Evolutionary conservation across 805 yeast genomes (phyloP).

Genomic region (Wickerhamomyces hampshirensis): DNA sequence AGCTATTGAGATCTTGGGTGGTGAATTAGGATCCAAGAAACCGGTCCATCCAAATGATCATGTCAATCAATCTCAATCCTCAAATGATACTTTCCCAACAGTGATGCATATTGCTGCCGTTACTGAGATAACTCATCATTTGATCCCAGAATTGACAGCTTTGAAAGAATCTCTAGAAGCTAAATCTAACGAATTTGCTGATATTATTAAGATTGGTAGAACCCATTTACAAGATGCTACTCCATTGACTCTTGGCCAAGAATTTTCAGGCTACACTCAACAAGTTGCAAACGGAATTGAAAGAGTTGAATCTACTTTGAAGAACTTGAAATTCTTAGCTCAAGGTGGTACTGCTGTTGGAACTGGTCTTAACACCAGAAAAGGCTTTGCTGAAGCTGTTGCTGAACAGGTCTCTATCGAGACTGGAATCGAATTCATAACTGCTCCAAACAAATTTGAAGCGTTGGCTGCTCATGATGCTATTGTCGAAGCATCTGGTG

Average conservation of each 20-base stretch:
- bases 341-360: constrained; percentile 99
- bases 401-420: constrained; percentile 82
- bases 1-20: constrained; percentile 95
- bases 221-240: constrained; percentile 99
- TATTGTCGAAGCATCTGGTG: constrained; percentile 95
- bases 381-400: constrained; percentile 82
- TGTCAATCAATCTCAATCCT: constrained; percentile 97
- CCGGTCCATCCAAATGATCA: constrained; percentile 99
- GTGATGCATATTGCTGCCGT: constrained; percentile 99
- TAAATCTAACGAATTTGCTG: constrained; percentile 78
- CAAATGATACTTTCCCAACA: constrained; percentile 98
- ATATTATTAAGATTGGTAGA: constrained; percentile 97
- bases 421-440: constrained; percentile 83
- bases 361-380: constrained; percentile 92
- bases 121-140: constrained; percentile 67
- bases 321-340: constrained; percentile 76
- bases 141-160: constrained; percentile 74
- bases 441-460: constrained; percentile 99
- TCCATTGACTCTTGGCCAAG: constrained; percentile 96
- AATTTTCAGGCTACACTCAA: constrained; percentile 93
- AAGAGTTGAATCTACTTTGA: constrained; percentile 74
- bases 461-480: constrained; percentile 99
- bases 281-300: constrained; percentile 88
- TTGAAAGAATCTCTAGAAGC: constrained; percentile 74
- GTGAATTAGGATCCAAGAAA: constrained; percentile 81